Percentiles rank a stretch among this genome's conserved stretches.
Evolutionary conservation across 148 eudicot genomes (phyloP).

Genomic region (Rhododendron molle): DNA sequence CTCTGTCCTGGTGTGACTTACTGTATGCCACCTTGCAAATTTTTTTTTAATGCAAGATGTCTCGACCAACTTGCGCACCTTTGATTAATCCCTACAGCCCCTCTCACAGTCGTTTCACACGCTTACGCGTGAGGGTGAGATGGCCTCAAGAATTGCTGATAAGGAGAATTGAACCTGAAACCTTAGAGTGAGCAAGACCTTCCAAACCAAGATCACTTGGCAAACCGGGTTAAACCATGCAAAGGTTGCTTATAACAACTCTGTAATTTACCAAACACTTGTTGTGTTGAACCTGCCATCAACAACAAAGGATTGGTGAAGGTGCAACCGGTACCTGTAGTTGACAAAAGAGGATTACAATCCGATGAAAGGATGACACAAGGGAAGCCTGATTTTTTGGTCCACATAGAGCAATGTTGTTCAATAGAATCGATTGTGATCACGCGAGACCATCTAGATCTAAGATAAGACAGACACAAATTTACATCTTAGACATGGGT

Average conservation of each 20-base stretch:
- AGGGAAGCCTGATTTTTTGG: not conserved
- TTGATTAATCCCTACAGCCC: no score
- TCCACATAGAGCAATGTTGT: not conserved
- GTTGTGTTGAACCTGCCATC: not conserved
- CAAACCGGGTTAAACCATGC: constrained; percentile 2
- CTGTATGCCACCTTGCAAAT: constrained; percentile 14
- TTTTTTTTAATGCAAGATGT: no score
- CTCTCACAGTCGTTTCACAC: no score
- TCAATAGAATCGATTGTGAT: not conserved
- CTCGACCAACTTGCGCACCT: accelerated
- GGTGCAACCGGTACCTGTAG: not conserved
- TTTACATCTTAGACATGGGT: not conserved
- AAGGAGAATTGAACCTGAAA: no score
- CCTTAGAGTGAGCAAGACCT: no score
- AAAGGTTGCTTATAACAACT: not conserved
- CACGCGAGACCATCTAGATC: not conserved
- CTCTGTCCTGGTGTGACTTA: not conserved
- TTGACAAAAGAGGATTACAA: not conserved
- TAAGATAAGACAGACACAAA: not conserved
- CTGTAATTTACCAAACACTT: not conserved
- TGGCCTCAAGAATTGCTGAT: no score
- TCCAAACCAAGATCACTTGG: no score
- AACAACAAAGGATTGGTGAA: not conserved
- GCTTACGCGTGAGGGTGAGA: accelerated
- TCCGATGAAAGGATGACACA: not conserved